Percentiles rank a stretch among this genome's conserved stretches.
phyloP scores from a whole-genome alignment of 805 yeast species.

The Nakazawaea anatomiae region DNA sequence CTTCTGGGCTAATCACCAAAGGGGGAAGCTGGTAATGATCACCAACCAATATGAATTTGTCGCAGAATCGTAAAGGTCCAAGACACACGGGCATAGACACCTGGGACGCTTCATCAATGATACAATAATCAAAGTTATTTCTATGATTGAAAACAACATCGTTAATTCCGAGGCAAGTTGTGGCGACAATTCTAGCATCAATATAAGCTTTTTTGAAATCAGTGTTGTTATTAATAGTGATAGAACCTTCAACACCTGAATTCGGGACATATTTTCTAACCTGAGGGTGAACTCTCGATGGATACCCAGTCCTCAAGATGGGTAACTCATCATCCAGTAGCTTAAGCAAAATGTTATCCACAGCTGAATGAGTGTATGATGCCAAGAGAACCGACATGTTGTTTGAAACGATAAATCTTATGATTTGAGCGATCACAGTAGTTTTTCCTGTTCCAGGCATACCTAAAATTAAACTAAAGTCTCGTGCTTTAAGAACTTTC shows the following conservation, averaged over 20 bases:
- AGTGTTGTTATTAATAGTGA: conserved; percentile 29
- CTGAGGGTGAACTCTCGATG: conserved; percentile 54
- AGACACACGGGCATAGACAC: conserved; percentile 85
- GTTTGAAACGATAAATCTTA: conserved; percentile 50
- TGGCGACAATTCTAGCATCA: conserved; percentile 72
- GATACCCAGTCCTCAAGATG: conserved; percentile 64
- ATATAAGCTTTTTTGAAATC: conserved; percentile 44
- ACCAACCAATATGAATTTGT: conserved; percentile 87
- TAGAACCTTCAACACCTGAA: conserved; percentile 22
- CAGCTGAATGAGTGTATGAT: conserved; percentile 93
- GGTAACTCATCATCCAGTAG: conserved; percentile 40
- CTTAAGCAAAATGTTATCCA: conserved; percentile 84
- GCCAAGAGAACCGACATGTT: conserved; percentile 71
- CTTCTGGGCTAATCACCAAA: conserved; percentile 62
- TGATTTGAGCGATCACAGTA: conserved; percentile 76
- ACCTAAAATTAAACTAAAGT: conserved; percentile 79
- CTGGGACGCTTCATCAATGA: conserved; percentile 95
- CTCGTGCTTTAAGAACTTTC: conserved; percentile 56
- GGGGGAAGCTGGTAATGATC: conserved; percentile 96
- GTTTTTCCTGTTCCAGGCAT: conserved; percentile 99
- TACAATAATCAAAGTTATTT: conserved; percentile 79
- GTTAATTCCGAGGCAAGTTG: conserved; percentile 76
- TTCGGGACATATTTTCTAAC: conserved; percentile 48
- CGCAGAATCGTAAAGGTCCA: conserved; percentile 78
- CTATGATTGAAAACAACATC: conserved; percentile 53